A percentile compares a stretch with the other conserved stretches of the same genome.
These are phyloP conservation scores for Suaeda aralocaspica DNA, from an alignment of 148 eudicot genomes.

Conservation along the genomic window DNA sequence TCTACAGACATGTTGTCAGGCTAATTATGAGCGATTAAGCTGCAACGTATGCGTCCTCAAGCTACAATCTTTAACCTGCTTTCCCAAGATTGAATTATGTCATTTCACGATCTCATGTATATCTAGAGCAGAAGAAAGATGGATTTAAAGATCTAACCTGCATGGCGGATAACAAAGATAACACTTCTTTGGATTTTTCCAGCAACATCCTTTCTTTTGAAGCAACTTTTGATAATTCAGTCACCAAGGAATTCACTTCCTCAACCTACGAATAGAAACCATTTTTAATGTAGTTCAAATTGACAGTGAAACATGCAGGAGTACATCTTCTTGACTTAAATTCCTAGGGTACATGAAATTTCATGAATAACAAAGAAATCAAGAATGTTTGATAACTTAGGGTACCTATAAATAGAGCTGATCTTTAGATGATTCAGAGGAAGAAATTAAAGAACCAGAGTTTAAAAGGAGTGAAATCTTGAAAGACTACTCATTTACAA, in stretches of 20 bases:
- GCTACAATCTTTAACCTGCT: slow-evolving; percentile 86
- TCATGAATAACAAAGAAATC: too few species aligned
- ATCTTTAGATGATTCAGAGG: too few species aligned
- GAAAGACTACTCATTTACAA: too few species aligned
- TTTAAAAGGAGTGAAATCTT: too few species aligned
- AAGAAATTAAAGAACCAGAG: too few species aligned
- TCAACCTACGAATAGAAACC: slow-evolving; percentile 51
- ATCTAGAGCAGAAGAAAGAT: neutral
- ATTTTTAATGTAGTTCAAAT: neutral
- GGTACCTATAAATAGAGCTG: too few species aligned
- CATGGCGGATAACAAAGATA: slow-evolving; percentile 57
- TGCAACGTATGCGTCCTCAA: slow-evolving; percentile 83
- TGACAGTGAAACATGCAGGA: neutral
- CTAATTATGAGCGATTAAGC: slow-evolving; percentile 50
- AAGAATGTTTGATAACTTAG: too few species aligned
- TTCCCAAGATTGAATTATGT: neutral
- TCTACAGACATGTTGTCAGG: slow-evolving; percentile 58
- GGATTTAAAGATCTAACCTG: slow-evolving; percentile 42
- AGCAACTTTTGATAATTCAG: slow-evolving; percentile 59
- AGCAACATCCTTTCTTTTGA: slow-evolving; percentile 62
- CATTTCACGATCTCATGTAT: neutral
- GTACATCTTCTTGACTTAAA: too few species aligned
- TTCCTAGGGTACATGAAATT: too few species aligned
- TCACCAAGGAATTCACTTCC: slow-evolving; percentile 56
- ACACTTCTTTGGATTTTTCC: slow-evolving; percentile 58